These are phyloP conservation scores for Aspergillus clavatus DNA, from an alignment of 2,329 filamentous ascomycete genomes.

Conservation along the genomic window DNA sequence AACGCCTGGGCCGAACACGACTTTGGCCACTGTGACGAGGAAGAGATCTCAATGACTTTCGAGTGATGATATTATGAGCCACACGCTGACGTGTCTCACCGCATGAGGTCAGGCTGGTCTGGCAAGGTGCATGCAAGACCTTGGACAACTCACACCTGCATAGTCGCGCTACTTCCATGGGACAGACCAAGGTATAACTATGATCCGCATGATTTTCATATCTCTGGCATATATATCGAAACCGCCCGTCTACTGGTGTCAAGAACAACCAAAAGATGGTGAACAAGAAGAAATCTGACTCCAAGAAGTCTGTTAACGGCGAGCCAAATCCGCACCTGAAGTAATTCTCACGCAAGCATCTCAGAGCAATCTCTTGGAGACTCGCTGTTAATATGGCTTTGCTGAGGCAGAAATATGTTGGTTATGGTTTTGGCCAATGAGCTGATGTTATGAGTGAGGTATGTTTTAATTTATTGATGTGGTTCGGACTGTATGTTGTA, in stretches of 20 bases:
- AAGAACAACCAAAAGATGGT: neutral
- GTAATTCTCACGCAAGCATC: no score
- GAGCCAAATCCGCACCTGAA: neutral
- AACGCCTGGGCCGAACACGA: slow-evolving; percentile 71
- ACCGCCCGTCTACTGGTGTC: neutral
- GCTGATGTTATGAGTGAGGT: no score
- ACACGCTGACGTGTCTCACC: no score
- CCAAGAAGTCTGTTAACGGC: neutral
- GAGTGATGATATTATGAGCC: slow-evolving; percentile 53
- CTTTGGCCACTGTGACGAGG: slow-evolving; percentile 63
- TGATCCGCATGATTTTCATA: neutral
- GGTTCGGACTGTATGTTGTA: no score
- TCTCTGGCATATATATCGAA: neutral
- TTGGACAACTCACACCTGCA: neutral
- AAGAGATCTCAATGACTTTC: slow-evolving; percentile 78
- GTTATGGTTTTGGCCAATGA: no score
- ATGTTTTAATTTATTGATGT: no score
- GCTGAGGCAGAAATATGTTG: no score
- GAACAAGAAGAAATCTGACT: neutral
- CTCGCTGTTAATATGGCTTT: no score
- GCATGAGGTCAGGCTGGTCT: no score
- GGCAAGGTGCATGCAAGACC: no score
- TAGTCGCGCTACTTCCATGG: neutral
- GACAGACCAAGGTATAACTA: neutral
- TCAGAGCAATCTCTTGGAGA: neutral